Evolutionary conservation across 176 grass and related monocot genomes (phyloP).

Genomic region (Aegilops tauschii): DNA sequence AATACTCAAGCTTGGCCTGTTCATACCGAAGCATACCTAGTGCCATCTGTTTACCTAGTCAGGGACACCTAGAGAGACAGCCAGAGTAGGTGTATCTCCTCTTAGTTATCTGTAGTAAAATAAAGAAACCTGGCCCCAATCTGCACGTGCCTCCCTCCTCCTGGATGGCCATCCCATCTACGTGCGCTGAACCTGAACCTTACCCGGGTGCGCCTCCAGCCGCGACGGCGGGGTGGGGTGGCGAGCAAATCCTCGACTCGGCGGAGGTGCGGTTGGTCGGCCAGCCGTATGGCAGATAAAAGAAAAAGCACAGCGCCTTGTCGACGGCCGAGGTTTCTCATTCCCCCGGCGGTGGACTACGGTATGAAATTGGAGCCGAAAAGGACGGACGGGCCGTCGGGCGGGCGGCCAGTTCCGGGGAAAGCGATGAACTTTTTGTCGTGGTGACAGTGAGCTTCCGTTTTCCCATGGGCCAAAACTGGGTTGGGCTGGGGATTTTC

Average conservation of each 20-base stretch:
- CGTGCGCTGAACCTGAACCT: constrained; percentile 39
- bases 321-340: constrained; percentile 12
- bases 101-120: neutral
- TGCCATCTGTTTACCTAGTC: neutral
- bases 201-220: neutral
- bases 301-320: neutral
- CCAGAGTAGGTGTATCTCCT: constrained; percentile 12
- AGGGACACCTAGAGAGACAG: neutral
- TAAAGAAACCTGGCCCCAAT: neutral
- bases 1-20: neutral
- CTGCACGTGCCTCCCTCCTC: constrained; percentile 8
- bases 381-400: neutral
- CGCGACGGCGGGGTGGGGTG: constrained; percentile 1
- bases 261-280: constrained; percentile 24
- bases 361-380: neutral
- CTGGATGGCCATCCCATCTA: neutral
- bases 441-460: neutral
- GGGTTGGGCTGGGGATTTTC: neutral
- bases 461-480: neutral
- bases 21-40: neutral
- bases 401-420: neutral
- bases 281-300: neutral
- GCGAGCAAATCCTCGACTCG: constrained; percentile 7
- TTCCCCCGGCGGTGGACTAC: constrained; percentile 8
- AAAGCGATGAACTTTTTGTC: constrained; percentile 13